A percentile compares a stretch with the other conserved stretches of the same genome.
Conservation (phyloP, 768 basidiomycete genomes). For the Rhizopogon rudus region DNA sequence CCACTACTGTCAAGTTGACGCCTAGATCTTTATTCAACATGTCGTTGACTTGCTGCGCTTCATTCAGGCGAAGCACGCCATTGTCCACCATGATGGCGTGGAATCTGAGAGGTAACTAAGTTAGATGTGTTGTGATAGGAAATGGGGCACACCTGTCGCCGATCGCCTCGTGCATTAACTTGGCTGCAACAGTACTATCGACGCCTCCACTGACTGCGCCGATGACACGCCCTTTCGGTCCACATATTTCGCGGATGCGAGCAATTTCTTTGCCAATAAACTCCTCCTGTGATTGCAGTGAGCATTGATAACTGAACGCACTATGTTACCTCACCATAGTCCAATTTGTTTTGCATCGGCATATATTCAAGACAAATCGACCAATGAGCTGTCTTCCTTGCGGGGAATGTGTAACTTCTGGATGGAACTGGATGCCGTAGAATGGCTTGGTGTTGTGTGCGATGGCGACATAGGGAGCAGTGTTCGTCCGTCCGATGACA, state of each 20-base stretch:
- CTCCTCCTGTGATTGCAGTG: conserved; percentile 58
- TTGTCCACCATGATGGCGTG: conserved; percentile 99
- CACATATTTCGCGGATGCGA: conserved; percentile 92
- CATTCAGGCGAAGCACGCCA: conserved; percentile 90
- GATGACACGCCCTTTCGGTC: conserved; percentile 91
- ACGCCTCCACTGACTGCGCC: conserved; percentile 98
- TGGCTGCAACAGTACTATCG: conserved; percentile 96
- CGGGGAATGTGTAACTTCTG: conserved; percentile 94
- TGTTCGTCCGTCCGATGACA: conserved; percentile 79
- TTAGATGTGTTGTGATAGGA: not conserved
- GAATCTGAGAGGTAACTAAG: conserved; percentile 51
- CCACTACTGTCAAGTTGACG: conserved; percentile 93
- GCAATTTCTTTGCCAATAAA: conserved; percentile 97
- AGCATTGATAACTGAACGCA: conserved; percentile 5
- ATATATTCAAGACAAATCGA: conserved; percentile 80
- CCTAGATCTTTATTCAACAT: conserved; percentile 94
- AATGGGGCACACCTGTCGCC: conserved; percentile 70
- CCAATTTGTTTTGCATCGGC: conserved; percentile 79
- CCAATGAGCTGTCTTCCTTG: conserved; percentile 87
- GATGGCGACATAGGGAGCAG: conserved; percentile 90
- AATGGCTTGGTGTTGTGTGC: conserved; percentile 86
- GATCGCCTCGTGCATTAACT: conserved; percentile 99
- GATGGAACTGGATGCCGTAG: conserved; percentile 98
- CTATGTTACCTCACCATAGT: conserved; percentile 66
- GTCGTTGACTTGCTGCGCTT: conserved; percentile 84